Evolutionary conservation across 768 basidiomycete species (phyloP).

Genomic region (Serendipita sp.): DNA sequence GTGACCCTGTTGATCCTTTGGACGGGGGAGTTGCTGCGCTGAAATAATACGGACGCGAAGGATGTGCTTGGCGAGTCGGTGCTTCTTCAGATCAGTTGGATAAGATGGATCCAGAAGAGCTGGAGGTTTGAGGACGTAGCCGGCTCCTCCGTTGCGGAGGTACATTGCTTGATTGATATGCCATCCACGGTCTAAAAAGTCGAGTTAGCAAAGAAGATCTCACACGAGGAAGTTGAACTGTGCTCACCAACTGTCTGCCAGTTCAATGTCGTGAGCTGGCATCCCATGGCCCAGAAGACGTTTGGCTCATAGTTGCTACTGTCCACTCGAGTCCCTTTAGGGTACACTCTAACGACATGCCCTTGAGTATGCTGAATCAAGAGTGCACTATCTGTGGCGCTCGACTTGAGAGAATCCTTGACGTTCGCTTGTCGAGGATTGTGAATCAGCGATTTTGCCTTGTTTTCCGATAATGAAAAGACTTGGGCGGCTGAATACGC

Average conservation of each 20-base stretch:
- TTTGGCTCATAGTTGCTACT: conserved; percentile 84
- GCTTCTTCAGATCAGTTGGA: conserved; percentile 29
- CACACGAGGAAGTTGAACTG: not conserved
- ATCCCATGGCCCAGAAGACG: conserved; percentile 76
- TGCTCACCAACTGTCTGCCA: conserved; percentile 89
- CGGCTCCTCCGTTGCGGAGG: conserved; percentile 70
- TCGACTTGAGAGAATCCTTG: conserved; percentile 3
- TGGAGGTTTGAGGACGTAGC: conserved; percentile 81
- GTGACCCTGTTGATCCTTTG: conserved; percentile 43
- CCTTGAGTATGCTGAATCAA: conserved; percentile 74
- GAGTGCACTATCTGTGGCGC: conserved; percentile 9
- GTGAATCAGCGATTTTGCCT: conserved; percentile 27
- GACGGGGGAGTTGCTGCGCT: conserved; percentile 75
- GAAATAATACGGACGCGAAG: conserved; percentile 51
- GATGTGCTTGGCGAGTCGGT: conserved; percentile 26
- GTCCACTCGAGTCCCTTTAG: conserved; percentile 62
- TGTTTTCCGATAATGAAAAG: conserved; percentile 82
- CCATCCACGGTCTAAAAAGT: conserved; percentile 57
- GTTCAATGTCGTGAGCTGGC: conserved; percentile 85
- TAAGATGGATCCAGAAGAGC: conserved; percentile 35
- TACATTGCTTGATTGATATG: conserved; percentile 96
- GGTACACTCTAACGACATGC: conserved; percentile 77
- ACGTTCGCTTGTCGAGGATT: not conserved
- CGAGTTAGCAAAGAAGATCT: conserved; percentile 4
- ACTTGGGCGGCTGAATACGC: conserved; percentile 77